These are phyloP conservation scores for Ambrosiella xylebori DNA, from an alignment of 2,329 filamentous ascomycete species.

Conservation along the genomic window DNA sequence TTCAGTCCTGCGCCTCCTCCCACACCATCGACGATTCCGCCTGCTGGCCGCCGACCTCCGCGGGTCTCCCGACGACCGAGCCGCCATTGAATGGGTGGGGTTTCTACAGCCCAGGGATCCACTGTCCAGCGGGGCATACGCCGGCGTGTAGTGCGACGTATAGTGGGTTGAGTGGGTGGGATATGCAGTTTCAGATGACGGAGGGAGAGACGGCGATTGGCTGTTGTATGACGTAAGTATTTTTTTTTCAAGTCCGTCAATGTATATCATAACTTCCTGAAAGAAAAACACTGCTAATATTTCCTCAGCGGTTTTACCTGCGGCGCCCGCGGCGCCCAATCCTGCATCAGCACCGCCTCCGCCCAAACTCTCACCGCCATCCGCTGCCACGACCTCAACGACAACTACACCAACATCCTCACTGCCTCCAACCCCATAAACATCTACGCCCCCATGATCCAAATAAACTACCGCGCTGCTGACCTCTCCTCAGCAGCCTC, in stretches of 20 bases:
- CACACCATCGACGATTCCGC: background rate
- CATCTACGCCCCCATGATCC: constrained; percentile 18
- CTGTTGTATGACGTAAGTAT: constrained; percentile 16
- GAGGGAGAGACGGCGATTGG: constrained; percentile 16
- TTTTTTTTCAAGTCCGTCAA: background rate
- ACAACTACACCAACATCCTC: background rate
- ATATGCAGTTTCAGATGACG: constrained; percentile 15
- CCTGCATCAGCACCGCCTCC: background rate
- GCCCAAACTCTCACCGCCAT: constrained; percentile 1
- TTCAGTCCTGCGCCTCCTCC: background rate
- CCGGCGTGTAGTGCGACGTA: constrained; percentile 17
- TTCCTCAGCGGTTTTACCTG: background rate
- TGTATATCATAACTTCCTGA: background rate
- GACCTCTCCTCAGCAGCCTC: constrained; percentile 14
- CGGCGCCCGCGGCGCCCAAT: background rate
- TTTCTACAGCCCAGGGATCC: constrained; percentile 19
- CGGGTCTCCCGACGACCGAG: background rate
- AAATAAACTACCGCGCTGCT: constrained; percentile 17
- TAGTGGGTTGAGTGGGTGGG: constrained; percentile 14
- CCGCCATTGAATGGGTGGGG: constrained; percentile 16
- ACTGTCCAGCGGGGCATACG: constrained; percentile 17
- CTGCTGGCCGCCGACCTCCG: background rate
- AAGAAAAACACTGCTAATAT: background rate
- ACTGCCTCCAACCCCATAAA: constrained; percentile 1
- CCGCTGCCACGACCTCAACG: background rate